Percentiles rank a stretch among this genome's conserved stretches.
phyloP scores from a whole-genome alignment of 768 basidiomycete species.

The Grammothele lineata region DNA sequence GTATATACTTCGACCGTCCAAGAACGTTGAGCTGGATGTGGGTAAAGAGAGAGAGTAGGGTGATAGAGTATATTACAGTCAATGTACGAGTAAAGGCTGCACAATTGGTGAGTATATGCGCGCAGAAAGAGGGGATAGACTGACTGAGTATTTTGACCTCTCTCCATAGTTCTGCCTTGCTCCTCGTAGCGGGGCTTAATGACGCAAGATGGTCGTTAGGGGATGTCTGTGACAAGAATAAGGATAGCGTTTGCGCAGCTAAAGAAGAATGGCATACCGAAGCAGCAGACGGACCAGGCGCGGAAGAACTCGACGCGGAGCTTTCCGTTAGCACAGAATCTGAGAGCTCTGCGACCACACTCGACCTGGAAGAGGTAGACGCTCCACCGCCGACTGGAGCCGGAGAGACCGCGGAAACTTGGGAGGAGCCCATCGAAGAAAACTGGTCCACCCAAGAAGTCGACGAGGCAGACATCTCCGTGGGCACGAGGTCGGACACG shows the following conservation, averaged over 20 bases:
- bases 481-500: conserved; percentile 34
- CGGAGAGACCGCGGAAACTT: conserved; percentile 10
- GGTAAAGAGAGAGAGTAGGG: conserved; percentile 83
- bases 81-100: conserved; percentile 84
- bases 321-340: conserved; percentile 38
- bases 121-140: conserved; percentile 19
- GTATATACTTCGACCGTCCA: conserved; percentile 76
- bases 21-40: conserved; percentile 83
- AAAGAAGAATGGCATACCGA: too few species aligned
- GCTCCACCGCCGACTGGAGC: background rate
- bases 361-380: conserved; percentile 6
- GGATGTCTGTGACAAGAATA: conserved; percentile 30
- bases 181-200: conserved; percentile 30
- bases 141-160: conserved; percentile 86
- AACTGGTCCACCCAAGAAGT: conserved; percentile 44
- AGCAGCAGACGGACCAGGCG: conserved; percentile 3
- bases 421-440: conserved; percentile 18
- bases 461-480: conserved; percentile 29
- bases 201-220: conserved; percentile 6
- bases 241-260: too few species aligned
- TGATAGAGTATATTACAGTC: conserved; percentile 81
- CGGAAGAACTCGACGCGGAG: conserved; percentile 29
- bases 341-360: conserved; percentile 25
- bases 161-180: conserved; percentile 86
- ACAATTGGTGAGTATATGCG: background rate